phyloP scores from a whole-genome alignment of 345 rosid genomes.

The Luvunga scandens region DNA sequence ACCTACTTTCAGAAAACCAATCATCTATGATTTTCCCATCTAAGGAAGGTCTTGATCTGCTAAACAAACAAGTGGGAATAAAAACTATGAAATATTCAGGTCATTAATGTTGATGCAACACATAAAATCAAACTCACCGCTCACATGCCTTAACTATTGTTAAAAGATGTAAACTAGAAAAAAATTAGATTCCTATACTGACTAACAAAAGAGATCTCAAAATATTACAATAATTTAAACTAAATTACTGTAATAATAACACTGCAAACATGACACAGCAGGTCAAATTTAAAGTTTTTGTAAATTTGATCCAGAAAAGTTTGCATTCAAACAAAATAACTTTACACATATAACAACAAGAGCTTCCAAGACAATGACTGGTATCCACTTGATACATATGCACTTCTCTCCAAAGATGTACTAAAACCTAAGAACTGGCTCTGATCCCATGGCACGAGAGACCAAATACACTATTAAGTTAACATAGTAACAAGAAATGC shows the following conservation, averaged over 20 bases:
- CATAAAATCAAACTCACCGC: neutral
- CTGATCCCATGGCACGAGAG: neutral
- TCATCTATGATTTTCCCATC: neutral
- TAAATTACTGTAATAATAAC: neutral
- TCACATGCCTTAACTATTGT: neutral
- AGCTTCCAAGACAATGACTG: neutral
- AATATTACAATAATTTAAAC: neutral
- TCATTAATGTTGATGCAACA: neutral
- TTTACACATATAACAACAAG: neutral
- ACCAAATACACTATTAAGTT: neutral
- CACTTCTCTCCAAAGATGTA: neutral
- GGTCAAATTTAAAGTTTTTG: neutral
- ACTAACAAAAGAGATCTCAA: neutral
- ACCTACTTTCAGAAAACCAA: neutral
- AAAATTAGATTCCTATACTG: neutral
- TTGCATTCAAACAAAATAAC: neutral
- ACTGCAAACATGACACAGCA: neutral
- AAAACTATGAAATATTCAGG: neutral
- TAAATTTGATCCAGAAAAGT: neutral
- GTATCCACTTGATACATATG: neutral
- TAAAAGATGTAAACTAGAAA: neutral
- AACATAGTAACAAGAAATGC: no score
- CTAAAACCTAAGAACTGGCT: neutral
- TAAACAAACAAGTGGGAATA: neutral
- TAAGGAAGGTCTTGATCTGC: neutral